These are phyloP conservation scores for Heterococcus sp. DNA, from an alignment of 108 stramenopile genomes.

Conservation along the genomic window DNA sequence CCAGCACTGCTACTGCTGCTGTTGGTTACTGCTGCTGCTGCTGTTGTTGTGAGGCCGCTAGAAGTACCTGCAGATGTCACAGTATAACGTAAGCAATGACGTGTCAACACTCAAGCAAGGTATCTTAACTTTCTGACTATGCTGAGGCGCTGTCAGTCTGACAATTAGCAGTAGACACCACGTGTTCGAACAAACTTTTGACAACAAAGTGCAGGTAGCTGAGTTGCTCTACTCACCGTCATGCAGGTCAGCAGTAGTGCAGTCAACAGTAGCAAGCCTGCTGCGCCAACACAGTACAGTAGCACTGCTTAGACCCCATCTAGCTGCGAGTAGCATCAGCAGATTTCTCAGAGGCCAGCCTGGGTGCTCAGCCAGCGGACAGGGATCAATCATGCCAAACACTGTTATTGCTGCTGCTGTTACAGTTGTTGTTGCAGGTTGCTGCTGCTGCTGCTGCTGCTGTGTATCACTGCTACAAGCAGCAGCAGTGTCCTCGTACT, in stretches of 20 bases:
- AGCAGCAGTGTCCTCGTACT: not conserved
- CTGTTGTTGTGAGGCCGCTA: constrained; percentile 10
- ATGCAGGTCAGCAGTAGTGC: not conserved
- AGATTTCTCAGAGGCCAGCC: constrained; percentile 57
- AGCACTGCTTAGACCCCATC: constrained; percentile 42
- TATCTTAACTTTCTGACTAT: not conserved
- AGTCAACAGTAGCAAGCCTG: constrained; percentile 11
- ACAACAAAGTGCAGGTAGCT: not conserved
- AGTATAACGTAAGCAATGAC: too few relatives aligned
- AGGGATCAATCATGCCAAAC: constrained; percentile 50
- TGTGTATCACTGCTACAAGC: constrained; percentile 5
- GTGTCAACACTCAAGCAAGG: too few relatives aligned
- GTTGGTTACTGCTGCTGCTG: not conserved
- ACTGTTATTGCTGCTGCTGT: not conserved
- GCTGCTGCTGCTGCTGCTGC: not conserved
- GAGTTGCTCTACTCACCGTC: not conserved
- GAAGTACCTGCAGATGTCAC: constrained; percentile 20
- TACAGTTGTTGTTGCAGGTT: constrained; percentile 8
- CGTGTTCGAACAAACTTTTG: not conserved
- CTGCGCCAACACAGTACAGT: constrained; percentile 51
- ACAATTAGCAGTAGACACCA: not conserved
- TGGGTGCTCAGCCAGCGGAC: constrained; percentile 21
- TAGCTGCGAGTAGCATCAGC: constrained; percentile 36
- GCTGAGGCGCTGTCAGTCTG: not conserved
- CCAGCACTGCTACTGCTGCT: not conserved